Base-by-base conservation (phyloP, 805 yeast species). In the Metschnikowia santaceciliae region DNA sequence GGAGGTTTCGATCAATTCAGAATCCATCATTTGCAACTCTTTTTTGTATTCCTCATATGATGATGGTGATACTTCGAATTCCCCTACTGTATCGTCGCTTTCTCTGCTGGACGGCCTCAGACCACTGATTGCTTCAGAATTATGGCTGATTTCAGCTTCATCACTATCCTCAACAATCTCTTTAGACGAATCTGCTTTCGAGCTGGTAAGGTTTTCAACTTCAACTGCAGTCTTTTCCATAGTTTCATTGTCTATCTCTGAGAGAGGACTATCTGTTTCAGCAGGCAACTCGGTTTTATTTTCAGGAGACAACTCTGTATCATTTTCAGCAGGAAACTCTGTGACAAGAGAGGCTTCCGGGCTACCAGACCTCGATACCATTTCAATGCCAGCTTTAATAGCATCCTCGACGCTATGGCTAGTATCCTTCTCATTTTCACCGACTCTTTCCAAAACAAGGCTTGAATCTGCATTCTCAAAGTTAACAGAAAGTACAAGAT, bases 21-120 rank as follows among this genome's bases (percentile, higher is more conserved):
- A 46, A 2, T 45, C 50, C 55, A 57, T 52, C 19, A 46, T 43
- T 34, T 45, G 39, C 26, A 54, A 38, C 37, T 57, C 60, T 14
- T 48, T 37, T 44, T 47, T 51, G 35, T 57, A 57, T 17, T 52
- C 57, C 17, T 49, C 48, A 32, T 57, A 57, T 8, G 61, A 52
- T 3, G 55, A 50, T 15, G 60, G 58, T 3, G 61, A 54, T 8
- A 57, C 23, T 1, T 33, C 17, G 19, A 42, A 8, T 14, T 42
- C 34, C 7, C 14, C 11, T 19, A 22, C 8, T 6, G 22, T 43
- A 19, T 34, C 47, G 11, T 23, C 40, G 17, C 40, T 26, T 23
- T 17, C 47, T 44, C 41, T 44, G 39, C 47, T 35, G 4, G 40
- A 14, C n/a, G 40, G 33, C 13, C 40, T 22, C 39, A 22, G 32